Base-by-base conservation (phyloP, 2,329 filamentous ascomycete species). In the Beauveria pseudobassiana region DNA sequence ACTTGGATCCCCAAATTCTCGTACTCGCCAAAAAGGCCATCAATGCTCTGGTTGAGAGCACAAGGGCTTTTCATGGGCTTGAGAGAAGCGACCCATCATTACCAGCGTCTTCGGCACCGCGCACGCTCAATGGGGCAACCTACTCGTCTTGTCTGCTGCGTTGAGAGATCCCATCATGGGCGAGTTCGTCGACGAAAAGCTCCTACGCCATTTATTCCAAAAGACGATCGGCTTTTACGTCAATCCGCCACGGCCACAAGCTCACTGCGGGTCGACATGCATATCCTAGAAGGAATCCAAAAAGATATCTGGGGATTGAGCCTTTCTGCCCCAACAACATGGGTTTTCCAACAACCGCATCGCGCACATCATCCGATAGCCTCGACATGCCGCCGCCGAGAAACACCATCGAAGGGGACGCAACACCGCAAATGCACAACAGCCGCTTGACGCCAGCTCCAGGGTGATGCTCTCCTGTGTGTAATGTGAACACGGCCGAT, bases 51-150 rank as follows among this genome's bases (percentile, higher is more conserved):
- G 86, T 96, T 59, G 81, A 89, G 70, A 97, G 93, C 72, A 98
- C 93, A 0, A 83, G 86, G 60, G 91, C 92, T 1, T 96, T 98
- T 71, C 81, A 88, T 65, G 79, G 80, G 2, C 80, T 90, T 28
- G 83, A 18, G 75, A 77, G n/a, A 75, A 83, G 64, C 84, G 91
- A 34, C 85, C 90, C 9, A 88, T 97, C 57, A 87, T 98, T 61
- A 98, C 93, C n/a, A 98, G 97, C 69, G 87, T 96, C 26, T 96
- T 96, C 75, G 93, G 93, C 58, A 98, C 93, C 20, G 89, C 92
- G 64, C 93, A 97, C 80, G 93, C 93, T 6, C 95, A 99, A 91
- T 99, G 96, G 79, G 93, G 95, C 63, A 98, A 98, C 72, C 85
- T 97, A 69, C 80, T 98, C 54, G 91, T 96, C n/a, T 83, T 99